Percentiles rank a stretch among this genome's conserved stretches.
Evolutionary conservation across 2,329 filamentous ascomycete genomes (phyloP).

Genomic region (Colletotrichum tofieldiae): DNA sequence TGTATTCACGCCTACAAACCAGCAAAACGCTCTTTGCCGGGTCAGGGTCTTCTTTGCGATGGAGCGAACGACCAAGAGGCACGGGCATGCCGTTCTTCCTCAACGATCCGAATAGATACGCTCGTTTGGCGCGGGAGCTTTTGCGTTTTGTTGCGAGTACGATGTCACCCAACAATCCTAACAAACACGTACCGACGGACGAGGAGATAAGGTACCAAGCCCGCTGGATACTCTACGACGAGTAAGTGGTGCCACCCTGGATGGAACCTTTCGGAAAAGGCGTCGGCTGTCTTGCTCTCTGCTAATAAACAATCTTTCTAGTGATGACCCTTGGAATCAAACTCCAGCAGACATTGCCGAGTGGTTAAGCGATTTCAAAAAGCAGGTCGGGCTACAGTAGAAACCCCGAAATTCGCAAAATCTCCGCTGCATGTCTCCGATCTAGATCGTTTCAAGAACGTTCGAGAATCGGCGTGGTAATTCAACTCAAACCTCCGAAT

Average conservation of each 20-base stretch:
- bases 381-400: slow-evolving; percentile 3
- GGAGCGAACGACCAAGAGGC: slow-evolving; percentile 4
- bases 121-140: slow-evolving; percentile 45
- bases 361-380: slow-evolving; percentile 38
- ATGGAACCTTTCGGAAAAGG: neutral
- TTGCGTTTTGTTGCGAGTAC: slow-evolving; percentile 48
- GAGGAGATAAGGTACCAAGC: slow-evolving; percentile 54
- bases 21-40: slow-evolving; percentile 27
- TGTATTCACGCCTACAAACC: slow-evolving; percentile 21
- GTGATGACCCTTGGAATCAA: slow-evolving; percentile 43
- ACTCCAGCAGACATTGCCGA: slow-evolving; percentile 37
- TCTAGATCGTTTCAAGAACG: neutral
- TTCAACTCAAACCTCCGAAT: neutral
- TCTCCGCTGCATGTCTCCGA: too few species aligned
- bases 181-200: slow-evolving; percentile 52
- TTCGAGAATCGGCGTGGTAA: neutral
- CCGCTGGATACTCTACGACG: slow-evolving; percentile 51
- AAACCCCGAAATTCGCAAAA: too few species aligned
- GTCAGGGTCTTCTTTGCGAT: neutral
- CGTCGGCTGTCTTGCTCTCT: neutral
- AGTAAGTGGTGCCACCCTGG: slow-evolving; percentile 42
- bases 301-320: neutral
- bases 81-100: slow-evolving; percentile 39
- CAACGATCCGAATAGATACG: slow-evolving; percentile 49
- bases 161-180: slow-evolving; percentile 51